Base-by-base conservation (phyloP, 768 basidiomycete genomes). In the Imleria badia region DNA sequence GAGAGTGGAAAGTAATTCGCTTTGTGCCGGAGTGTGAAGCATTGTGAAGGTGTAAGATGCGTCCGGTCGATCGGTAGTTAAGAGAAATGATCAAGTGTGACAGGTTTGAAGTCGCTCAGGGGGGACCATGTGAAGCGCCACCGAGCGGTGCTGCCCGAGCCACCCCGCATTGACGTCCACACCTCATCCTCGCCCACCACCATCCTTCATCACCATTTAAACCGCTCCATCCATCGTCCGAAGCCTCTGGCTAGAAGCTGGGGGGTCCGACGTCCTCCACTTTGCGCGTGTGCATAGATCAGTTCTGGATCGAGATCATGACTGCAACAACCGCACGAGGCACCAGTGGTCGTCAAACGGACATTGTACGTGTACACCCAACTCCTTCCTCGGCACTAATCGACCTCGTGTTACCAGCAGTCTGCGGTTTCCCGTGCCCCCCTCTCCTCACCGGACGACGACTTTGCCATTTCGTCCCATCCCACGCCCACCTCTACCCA, bases 241-340 rank as follows among this genome's bases (percentile, higher is more conserved):
- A 17, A 26, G 26, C 26, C 26, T 6, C 30, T 40, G 22, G 54
- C 51, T 49, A 22, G 35, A 4, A 49, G 45, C 36, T 36, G 51
- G 56, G 56, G 55, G 43, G 49, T 23, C 45, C 22, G 44, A 29
- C 54, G 35, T 40, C 63, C 62, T 35, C 45, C 47, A 14, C 48
- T 42, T n/a, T n/a, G 17, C 36, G 26, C 45, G 42, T 31, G 41
- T 19, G 26, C 38, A 45, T 33, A 33, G 31, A 34, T 31, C 22
- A 34, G 42, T 47, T 26, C 39, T 48, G 36, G 20, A 49, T 40
- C 56, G 42, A 38, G 55, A 56, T 58, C 41, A 70, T 68, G 65
- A 43, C 58, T 45, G 43, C 54, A 41, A 8, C 46, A 29, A 36
- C 54, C 23, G 50, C 58, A 51, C 60, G 52, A 51, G 42, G 40